Percentiles rank a stretch among this genome's conserved stretches.
phyloP scores from a whole-genome alignment of 257 asterid genomes.

The Capsicum rhomboideum region DNA sequence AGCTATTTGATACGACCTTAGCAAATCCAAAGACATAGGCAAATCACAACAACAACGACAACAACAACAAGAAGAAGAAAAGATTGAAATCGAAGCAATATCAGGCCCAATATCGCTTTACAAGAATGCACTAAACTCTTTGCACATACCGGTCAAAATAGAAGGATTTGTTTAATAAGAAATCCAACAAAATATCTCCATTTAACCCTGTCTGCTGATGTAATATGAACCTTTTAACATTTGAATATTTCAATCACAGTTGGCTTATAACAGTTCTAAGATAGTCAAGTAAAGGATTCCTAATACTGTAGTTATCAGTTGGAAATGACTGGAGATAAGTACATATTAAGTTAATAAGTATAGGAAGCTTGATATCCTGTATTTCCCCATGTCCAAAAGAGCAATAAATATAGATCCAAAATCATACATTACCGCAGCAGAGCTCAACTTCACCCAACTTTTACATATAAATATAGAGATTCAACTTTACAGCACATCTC shows the following conservation, averaged over 20 bases:
- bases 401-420: neutral
- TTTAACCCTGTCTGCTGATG: neutral
- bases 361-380: neutral
- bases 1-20: neutral
- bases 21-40: neutral
- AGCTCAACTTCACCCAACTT: neutral
- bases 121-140: neutral
- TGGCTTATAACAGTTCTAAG: neutral
- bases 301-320: neutral
- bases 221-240: neutral
- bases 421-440: neutral
- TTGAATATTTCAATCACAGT: neutral
- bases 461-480: neutral
- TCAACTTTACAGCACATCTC: neutral
- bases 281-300: neutral
- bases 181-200: neutral
- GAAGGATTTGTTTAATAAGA: neutral
- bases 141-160: neutral
- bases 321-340: neutral
- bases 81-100: neutral
- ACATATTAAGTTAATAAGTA: neutral
- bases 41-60: neutral
- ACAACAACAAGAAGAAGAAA: too few relatives aligned
- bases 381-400: neutral
- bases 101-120: neutral